Conservation (phyloP, 2,329 filamentous ascomycete genomes). For the Phyllosticta citriasiana region DNA sequence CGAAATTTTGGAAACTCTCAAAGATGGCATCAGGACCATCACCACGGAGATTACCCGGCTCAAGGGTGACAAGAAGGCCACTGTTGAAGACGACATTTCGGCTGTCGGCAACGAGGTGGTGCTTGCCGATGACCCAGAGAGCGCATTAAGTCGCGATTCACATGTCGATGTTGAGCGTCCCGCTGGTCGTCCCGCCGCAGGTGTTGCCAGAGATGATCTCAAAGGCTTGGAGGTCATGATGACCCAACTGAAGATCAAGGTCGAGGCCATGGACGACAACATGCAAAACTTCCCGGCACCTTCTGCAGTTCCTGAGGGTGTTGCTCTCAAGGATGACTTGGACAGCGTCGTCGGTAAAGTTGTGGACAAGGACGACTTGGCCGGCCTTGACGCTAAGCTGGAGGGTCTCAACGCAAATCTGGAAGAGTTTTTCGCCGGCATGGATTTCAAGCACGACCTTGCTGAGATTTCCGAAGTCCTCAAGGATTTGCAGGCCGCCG, state of each 20-base stretch:
- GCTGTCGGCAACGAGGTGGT: slow-evolving; percentile 46
- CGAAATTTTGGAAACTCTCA: slow-evolving; percentile 81
- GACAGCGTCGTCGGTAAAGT: slow-evolving; percentile 28
- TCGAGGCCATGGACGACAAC: slow-evolving; percentile 61
- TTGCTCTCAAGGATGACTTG: slow-evolving; percentile 40
- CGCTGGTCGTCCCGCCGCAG: slow-evolving; percentile 16
- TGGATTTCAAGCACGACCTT: slow-evolving; percentile 40
- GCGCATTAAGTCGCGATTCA: slow-evolving; percentile 32
- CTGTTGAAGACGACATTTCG: slow-evolving; percentile 40
- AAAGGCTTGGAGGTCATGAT: slow-evolving; percentile 80
- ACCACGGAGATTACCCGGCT: slow-evolving; percentile 69
- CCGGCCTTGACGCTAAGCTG: slow-evolving; percentile 27
- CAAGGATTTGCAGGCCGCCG: slow-evolving; percentile 49
- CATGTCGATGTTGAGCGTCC: background rate
- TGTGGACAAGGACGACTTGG: slow-evolving; percentile 39
- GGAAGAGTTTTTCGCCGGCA: slow-evolving; percentile 24
- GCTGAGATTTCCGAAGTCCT: slow-evolving; percentile 34
- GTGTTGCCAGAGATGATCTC: slow-evolving; percentile 62
- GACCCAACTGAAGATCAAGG: slow-evolving; percentile 70
- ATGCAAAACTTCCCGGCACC: slow-evolving; percentile 36
- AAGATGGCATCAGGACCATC: slow-evolving; percentile 66
- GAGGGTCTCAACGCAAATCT: background rate
- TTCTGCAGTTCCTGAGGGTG: slow-evolving; percentile 28
- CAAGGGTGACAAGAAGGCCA: slow-evolving; percentile 44
- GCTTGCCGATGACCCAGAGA: slow-evolving; percentile 42